phyloP scores from a whole-genome alignment of 176 grass and related monocot genomes.

The Typha latifolia region DNA sequence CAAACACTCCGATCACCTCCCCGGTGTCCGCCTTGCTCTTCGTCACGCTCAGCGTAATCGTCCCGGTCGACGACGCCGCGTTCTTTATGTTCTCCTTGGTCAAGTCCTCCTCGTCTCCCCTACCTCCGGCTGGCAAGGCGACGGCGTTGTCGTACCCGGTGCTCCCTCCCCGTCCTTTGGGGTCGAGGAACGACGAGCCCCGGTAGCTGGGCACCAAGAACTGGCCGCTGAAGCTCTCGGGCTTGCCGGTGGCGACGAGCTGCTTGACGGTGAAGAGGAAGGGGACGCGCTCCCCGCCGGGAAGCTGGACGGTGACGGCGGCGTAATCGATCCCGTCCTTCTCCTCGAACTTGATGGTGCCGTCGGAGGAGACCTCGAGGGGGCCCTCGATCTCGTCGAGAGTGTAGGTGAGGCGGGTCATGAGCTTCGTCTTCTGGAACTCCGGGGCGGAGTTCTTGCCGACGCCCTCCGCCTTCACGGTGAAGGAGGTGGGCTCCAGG shows the following conservation, averaged over 20 bases:
- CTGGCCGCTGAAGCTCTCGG: constrained; percentile 58
- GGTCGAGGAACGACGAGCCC: constrained; percentile 73
- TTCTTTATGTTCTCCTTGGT: constrained; percentile 87
- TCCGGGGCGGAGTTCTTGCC: constrained; percentile 57
- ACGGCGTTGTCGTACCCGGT: constrained; percentile 80
- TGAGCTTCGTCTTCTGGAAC: constrained; percentile 94
- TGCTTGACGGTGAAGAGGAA: constrained; percentile 93
- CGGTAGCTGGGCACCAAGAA: constrained; percentile 85
- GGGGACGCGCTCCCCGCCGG: constrained; percentile 63
- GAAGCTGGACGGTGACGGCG: constrained; percentile 76
- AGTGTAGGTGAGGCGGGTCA: constrained; percentile 89
- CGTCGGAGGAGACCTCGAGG: constrained; percentile 50
- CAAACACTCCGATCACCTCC: constrained; percentile 69
- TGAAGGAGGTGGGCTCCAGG: constrained; percentile 87
- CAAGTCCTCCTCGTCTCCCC: constrained; percentile 84
- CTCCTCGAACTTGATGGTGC: constrained; percentile 64
- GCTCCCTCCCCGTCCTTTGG: constrained; percentile 72
- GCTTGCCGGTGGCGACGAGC: constrained; percentile 70
- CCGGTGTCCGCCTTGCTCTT: constrained; percentile 65
- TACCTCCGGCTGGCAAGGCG: constrained; percentile 70
- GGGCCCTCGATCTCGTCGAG: constrained; percentile 86
- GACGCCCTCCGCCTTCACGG: constrained; percentile 63
- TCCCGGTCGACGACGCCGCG: constrained; percentile 35
- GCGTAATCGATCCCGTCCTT: constrained; percentile 90
- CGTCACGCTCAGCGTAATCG: constrained; percentile 61